These are phyloP conservation scores for Marvania coccoides DNA, from an alignment of 139 green algal genomes.

Conservation along the genomic window DNA sequence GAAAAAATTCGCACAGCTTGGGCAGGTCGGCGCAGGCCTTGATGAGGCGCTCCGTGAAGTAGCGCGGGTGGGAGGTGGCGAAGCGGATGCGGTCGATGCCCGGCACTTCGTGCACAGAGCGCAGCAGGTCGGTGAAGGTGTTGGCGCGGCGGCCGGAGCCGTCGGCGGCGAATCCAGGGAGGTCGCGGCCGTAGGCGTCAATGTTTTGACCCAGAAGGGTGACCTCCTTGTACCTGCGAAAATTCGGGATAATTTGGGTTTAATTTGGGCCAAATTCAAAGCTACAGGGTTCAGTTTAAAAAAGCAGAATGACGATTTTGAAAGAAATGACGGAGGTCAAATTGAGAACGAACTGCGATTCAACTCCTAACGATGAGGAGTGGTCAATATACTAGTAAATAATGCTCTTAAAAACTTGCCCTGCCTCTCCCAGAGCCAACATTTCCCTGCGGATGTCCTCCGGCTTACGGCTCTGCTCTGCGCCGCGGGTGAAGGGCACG, in stretches of 20 bases:
- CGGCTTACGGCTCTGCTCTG: conserved; percentile 82
- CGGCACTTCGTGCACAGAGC: conserved; percentile 75
- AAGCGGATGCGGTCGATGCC: conserved; percentile 94
- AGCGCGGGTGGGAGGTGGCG: conserved; percentile 87
- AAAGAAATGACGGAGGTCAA: too few relatives aligned
- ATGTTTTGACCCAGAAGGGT: conserved; percentile 97
- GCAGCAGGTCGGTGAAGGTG: conserved; percentile 93
- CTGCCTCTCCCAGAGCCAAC: conserved; percentile 73
- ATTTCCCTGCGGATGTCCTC: conserved; percentile 74
- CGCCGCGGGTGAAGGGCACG: conserved; percentile 86
- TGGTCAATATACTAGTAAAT: too few relatives aligned
- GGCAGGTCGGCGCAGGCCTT: conserved; percentile 81
- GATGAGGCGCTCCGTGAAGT: conserved; percentile 85
- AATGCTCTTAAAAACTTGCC: conserved; percentile 18
- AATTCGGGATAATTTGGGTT: conserved; percentile 22
- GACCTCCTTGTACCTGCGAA: conserved; percentile 96
- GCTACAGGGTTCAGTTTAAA: too few relatives aligned
- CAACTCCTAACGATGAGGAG: too few relatives aligned
- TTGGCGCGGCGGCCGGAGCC: conserved; percentile 67
- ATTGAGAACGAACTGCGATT: too few relatives aligned
- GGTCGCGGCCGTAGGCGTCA: conserved; percentile 90
- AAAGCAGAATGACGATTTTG: too few relatives aligned
- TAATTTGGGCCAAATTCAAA: background rate
- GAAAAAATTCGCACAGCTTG: conserved; percentile 98
- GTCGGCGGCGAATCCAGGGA: conserved; percentile 75